Evolutionary conservation across 305 asterid genomes (phyloP), one percentile per base, ranked within the genome.

Genomic region (Fraxinus platypoda): DNA sequence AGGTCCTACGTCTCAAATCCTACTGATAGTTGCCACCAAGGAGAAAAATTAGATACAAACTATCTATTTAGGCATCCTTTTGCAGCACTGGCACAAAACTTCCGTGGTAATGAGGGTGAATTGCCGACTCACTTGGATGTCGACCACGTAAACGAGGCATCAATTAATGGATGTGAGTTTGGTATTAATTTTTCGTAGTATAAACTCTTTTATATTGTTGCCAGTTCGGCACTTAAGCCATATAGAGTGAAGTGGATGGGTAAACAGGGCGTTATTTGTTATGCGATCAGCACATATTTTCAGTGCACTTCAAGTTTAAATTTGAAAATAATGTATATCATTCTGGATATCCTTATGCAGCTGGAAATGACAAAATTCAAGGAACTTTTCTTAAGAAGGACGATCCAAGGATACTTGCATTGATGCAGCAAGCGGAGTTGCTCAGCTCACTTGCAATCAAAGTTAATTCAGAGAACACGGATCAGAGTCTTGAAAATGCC

Each of bases 391-490:
- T 97, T 76, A 93, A 90, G 92, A 94, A 95, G 93, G 98, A 94
- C 71, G 98, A 94, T 88, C 97, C 97, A 26, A 95, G 92, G 91
- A 88, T 94, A 80, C 83, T 88, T 59, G 98, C 97, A n/a, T 78
- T 97, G 89, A 85, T 97, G 93, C 97, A 97, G 86, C 99, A 95
- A 93, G 98, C 96, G n/a, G 97, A 97, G 86, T 83, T 97, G 84
- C 98, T 97, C 37, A 90, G 93, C 91, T 92, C 98, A 77, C 97
- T 95, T 66, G 99, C 99, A 34, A 88, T 84, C 74, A 95, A 95
- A 88, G 97, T 95, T 12, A 94, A 95, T 81, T 85, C 90, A 9
- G 97, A 95, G 79, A 93, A 90, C 89, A 91, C 95, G 19, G 93
- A 90, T 41, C 96, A 93, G 89, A 94, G 97, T 82, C 92, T 92